Evolutionary conservation across 2,329 filamentous ascomycete species (phyloP).

Genomic region (Apiospora saccharicola): DNA sequence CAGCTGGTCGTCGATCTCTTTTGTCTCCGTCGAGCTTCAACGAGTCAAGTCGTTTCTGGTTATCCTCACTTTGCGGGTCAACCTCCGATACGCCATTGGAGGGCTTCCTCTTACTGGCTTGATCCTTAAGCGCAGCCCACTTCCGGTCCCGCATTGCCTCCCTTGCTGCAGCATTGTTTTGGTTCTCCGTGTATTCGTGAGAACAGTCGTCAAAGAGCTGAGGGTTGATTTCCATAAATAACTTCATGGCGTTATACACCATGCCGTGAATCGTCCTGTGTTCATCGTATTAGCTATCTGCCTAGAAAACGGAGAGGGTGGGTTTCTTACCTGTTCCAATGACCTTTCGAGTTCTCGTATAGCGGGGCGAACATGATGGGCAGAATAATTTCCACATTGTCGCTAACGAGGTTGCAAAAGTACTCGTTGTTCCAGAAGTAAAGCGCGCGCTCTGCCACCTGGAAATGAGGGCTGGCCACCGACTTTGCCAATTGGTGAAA

Average conservation of each 20-base stretch:
- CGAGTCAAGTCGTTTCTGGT: conserved; percentile 86
- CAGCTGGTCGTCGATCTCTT: conserved; percentile 56
- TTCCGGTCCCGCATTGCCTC: conserved; percentile 83
- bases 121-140: conserved; percentile 86
- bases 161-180: conserved; percentile 87
- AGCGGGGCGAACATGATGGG: conserved; percentile 99
- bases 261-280: conserved; percentile 96
- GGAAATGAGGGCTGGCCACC: conserved; percentile 97
- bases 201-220: conserved; percentile 99
- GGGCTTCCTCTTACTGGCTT: conserved; percentile 74
- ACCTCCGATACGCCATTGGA: conserved; percentile 62
- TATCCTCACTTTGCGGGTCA: conserved; percentile 82
- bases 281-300: conserved; percentile 40
- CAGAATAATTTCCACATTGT: conserved; percentile 97
- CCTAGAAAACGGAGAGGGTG: not conserved
- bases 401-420: conserved; percentile 98
- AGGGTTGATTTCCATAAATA: conserved; percentile 99
- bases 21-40: conserved; percentile 85
- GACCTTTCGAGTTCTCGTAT: conserved; percentile 98
- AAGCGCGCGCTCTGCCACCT: conserved; percentile 94
- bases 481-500: conserved; percentile 98
- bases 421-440: conserved; percentile 99
- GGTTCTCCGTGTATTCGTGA: conserved; percentile 95
- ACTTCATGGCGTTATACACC: conserved; percentile 99
- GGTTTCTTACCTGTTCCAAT: conserved; percentile 88